Base-by-base conservation (phyloP, 2,329 filamentous ascomycete species). In the Didymosphaeria variabile region DNA sequence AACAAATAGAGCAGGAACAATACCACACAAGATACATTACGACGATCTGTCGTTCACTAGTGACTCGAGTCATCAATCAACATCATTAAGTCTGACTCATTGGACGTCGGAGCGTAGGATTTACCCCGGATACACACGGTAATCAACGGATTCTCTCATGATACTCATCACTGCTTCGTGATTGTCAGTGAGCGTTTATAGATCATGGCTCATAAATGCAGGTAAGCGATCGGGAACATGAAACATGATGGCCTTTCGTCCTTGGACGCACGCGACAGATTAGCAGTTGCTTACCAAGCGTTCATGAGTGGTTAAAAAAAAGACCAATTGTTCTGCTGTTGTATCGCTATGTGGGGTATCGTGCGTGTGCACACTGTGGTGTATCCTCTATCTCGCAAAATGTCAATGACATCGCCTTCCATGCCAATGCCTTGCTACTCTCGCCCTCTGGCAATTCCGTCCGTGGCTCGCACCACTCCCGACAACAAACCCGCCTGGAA, bases 401-500 rank as follows among this genome's bases (percentile, higher is more conserved):
- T 1, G 19, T 29, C 19, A 42, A 26, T 23, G 9, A 8, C 12
- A 19, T 29, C 8, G 8, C 34, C 34, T 13, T 9, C 19, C 19
- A 13, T 7, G 12, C 32, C 19, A 10, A 13, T 7, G 12, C 32
- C 32, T 36, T 10, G 2, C n/a, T 23, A 29, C 12, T 23, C 5
- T 23, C 34, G 23, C n/a, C 19, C 31, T 32, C 49, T 36, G 5
- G 23, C 32, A 12, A 26, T 26, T n/a, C 32, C 34, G 29, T 53
- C 50, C 21, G 34, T n/a, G 3, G 50, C 29, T 9, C 50, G 26
- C 21, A 53, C 36, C 9, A 55, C 38, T 26, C 52, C 52, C 10
- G 52, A 45, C 26, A 55, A 34, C 17, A 55, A 10, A 1, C 52
- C 52, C 26, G 52, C 55, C 59, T 46, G 49, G 21, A 61, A 61